Evolutionary conservation across 208 protist species (phyloP).

Genomic region (Leptomonas seymouri): DNA sequence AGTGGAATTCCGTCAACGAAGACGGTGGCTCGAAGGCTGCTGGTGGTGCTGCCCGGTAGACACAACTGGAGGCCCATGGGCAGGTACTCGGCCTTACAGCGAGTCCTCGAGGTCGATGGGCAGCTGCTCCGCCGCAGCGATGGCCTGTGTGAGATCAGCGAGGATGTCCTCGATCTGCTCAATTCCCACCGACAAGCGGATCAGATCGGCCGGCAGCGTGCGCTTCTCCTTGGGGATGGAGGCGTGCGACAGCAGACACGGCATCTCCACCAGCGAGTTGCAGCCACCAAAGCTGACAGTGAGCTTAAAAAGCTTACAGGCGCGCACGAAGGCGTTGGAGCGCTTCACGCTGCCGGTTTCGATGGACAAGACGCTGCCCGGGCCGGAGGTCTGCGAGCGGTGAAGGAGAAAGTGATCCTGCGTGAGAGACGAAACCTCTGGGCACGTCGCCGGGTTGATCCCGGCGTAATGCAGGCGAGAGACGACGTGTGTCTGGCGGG

Average conservation of each 20-base stretch:
- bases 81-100: slow-evolving; percentile 1
- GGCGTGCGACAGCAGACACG: slow-evolving; percentile 95
- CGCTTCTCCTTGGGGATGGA: slow-evolving; percentile 92
- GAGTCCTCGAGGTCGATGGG: slow-evolving; percentile 23
- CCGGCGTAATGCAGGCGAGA: slow-evolving; percentile 91
- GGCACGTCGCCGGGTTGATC: slow-evolving; percentile 79
- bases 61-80: no score
- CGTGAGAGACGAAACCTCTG: slow-evolving; percentile 57
- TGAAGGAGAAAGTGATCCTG: slow-evolving; percentile 81
- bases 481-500: slow-evolving; percentile 69
- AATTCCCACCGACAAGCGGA: slow-evolving; percentile 94
- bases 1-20: no score
- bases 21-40: no score
- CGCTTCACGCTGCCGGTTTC: slow-evolving; percentile 65
- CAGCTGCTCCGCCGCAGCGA: slow-evolving; percentile 54
- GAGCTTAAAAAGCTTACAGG: slow-evolving; percentile 89
- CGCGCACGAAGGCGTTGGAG: slow-evolving; percentile 80
- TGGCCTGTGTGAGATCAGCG: slow-evolving; percentile 79
- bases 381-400: slow-evolving; percentile 57
- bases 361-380: slow-evolving; percentile 73
- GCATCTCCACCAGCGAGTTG: slow-evolving; percentile 93
- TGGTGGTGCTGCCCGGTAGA: no score
- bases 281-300: slow-evolving; percentile 95
- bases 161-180: slow-evolving; percentile 94
- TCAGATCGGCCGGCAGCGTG: slow-evolving; percentile 83